Percentiles rank a stretch among this genome's conserved stretches.
These are phyloP conservation scores for Meyerozyma sp. DNA, from an alignment of 1,139 yeast genomes.

Conservation along the genomic window DNA sequence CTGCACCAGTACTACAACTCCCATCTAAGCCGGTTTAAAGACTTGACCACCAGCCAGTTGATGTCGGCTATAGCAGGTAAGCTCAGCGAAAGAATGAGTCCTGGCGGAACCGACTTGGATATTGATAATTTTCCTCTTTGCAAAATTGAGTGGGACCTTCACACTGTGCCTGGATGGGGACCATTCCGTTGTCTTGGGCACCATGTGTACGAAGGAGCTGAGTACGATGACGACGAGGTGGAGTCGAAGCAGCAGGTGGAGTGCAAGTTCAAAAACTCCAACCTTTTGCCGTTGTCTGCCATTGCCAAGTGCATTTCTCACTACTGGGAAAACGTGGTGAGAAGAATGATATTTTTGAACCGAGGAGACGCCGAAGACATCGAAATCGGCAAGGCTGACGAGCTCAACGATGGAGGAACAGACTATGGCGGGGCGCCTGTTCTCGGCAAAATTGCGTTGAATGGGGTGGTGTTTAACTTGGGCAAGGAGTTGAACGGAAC, in stretches of 20 bases:
- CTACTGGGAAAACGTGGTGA: slow-evolving; percentile 27
- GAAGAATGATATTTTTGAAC: slow-evolving; percentile 27
- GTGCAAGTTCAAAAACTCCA: slow-evolving; percentile 14
- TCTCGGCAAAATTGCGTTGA: slow-evolving; percentile 24
- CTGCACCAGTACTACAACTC: slow-evolving; percentile 55
- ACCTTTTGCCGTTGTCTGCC: slow-evolving; percentile 12
- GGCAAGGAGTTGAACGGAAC: slow-evolving; percentile 42
- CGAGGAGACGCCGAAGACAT: slow-evolving; percentile 41
- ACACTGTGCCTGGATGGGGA: slow-evolving; percentile 9
- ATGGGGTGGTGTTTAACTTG: slow-evolving; percentile 31
- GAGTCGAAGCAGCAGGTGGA: slow-evolving; percentile 18
- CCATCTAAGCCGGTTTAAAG: slow-evolving; percentile 43
- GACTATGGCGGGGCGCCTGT: slow-evolving; percentile 27
- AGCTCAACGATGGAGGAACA: slow-evolving; percentile 21
- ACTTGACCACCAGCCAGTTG: slow-evolving; percentile 53
- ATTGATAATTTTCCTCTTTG: slow-evolving; percentile 20
- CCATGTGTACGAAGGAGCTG: slow-evolving; percentile 33
- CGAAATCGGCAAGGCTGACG: slow-evolving; percentile 16
- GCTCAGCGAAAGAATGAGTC: slow-evolving; percentile 27
- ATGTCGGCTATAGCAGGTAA: slow-evolving; percentile 48
- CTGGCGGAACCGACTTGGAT: slow-evolving; percentile 19
- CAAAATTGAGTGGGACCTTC: slow-evolving; percentile 33
- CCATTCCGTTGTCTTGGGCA: slow-evolving; percentile 33
- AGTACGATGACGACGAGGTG: slow-evolving; percentile 29
- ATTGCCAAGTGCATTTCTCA: slow-evolving; percentile 25